Conservation (phyloP, 805 yeast genomes). For the Yarrowia divulgata region DNA sequence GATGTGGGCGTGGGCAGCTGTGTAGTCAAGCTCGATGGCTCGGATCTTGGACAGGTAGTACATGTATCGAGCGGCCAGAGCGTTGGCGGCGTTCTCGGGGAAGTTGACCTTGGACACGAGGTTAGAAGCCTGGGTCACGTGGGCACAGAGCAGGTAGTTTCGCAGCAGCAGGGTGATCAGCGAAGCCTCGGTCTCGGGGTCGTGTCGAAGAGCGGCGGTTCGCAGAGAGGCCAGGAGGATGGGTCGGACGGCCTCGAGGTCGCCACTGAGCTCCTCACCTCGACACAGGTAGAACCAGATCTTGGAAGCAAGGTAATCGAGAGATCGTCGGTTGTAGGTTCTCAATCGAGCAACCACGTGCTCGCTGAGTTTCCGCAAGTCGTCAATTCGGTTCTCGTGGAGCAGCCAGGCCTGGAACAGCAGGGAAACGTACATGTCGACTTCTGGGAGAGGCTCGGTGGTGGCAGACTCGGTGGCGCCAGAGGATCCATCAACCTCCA, state of each 20-base stretch:
- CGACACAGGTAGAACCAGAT: slow-evolving; percentile 91
- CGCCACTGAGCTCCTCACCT: slow-evolving; percentile 66
- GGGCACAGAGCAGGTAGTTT: slow-evolving; percentile 77
- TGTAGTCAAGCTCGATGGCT: slow-evolving; percentile 91
- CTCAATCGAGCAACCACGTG: slow-evolving; percentile 54
- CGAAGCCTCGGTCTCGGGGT: slow-evolving; percentile 88
- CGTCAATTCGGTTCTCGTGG: slow-evolving; percentile 65
- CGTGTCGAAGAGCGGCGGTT: slow-evolving; percentile 90
- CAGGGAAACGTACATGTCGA: slow-evolving; percentile 79
- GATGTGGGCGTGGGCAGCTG: slow-evolving; percentile 86
- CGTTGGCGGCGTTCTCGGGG: slow-evolving; percentile 85
- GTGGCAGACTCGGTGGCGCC: slow-evolving; percentile 32
- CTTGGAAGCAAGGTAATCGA: slow-evolving; percentile 87
- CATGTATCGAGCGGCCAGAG: slow-evolving; percentile 89
- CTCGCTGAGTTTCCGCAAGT: slow-evolving; percentile 55
- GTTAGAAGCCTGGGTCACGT: slow-evolving; percentile 85
- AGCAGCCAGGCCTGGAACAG: slow-evolving; percentile 78
- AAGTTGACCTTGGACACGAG: slow-evolving; percentile 88
- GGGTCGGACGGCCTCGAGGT: slow-evolving; percentile 68
- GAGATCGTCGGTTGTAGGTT: slow-evolving; percentile 75
- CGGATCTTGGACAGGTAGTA: slow-evolving; percentile 90
- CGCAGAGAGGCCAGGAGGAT: slow-evolving; percentile 76
- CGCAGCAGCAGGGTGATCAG: slow-evolving; percentile 85
- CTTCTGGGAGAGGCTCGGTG: slow-evolving; percentile 67
- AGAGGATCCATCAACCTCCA: slow-evolving; percentile 41